phyloP scores from a whole-genome alignment of 495 filamentous ascomycete genomes.

The Aspergillus diversus region DNA sequence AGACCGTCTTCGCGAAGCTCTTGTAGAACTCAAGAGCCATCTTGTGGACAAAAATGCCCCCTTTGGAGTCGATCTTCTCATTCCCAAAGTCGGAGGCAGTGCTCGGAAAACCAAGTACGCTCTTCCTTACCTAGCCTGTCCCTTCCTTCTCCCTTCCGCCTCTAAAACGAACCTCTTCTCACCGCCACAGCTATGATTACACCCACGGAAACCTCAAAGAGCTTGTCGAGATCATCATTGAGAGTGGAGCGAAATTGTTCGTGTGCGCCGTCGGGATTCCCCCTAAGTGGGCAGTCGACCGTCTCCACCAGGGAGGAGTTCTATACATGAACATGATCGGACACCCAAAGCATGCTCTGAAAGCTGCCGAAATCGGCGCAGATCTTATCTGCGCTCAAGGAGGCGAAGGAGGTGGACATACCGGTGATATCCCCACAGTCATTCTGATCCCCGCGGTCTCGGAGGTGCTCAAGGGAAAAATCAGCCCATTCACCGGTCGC shows the following conservation, averaged over 20 bases:
- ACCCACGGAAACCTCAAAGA: conserved; percentile 97
- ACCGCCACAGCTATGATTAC: conserved; percentile 84
- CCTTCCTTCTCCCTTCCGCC: not conserved
- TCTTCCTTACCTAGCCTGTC: not conserved
- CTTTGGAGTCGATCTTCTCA: conserved; percentile 92
- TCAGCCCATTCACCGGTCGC: conserved; percentile 81
- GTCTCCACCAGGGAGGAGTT: conserved; percentile 81
- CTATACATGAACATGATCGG: conserved; percentile 99
- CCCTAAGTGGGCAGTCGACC: conserved; percentile 83
- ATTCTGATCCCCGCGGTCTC: conserved; percentile 90
- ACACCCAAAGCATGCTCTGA: conserved; percentile 96
- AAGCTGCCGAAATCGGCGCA: conserved; percentile 83
- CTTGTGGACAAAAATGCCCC: conserved; percentile 91
- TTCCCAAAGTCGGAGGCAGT: conserved; percentile 91
- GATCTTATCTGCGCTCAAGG: conserved; percentile 94
- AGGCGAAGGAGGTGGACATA: conserved; percentile 90
- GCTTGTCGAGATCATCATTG: conserved; percentile 88
- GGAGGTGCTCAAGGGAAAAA: conserved; percentile 75
- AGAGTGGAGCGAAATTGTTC: conserved; percentile 86
- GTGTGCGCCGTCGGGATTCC: conserved; percentile 96
- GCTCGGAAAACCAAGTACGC: conserved; percentile 93
- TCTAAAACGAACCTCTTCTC: conserved; percentile 23
- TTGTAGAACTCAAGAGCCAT: conserved; percentile 88
- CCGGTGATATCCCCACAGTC: conserved; percentile 87
- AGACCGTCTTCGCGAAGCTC: conserved; percentile 92